Base-by-base conservation (phyloP, 306 rosid species). In the Alnus rubra region DNA sequence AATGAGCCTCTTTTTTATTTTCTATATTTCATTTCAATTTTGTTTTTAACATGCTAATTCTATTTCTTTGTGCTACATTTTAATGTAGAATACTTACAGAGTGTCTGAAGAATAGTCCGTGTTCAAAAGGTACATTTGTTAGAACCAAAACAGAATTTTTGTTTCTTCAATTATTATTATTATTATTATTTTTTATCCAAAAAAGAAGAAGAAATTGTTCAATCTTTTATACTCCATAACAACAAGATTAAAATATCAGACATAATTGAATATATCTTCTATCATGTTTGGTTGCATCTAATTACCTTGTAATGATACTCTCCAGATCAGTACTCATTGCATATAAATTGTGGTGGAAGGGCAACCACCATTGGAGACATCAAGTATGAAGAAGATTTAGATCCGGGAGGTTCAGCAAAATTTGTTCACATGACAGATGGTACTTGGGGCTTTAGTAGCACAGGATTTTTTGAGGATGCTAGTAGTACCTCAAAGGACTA, bases 391-490 rank as follows among this genome's bases (percentile, higher is more conserved):
- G 89, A 84, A 76, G 92, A 91, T 83, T 86, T 84, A 50, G 78
- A 85, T 45, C 13, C 62, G 12, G 90, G 92, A 30, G 88, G 90
- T 33, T 77, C 85, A 37, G 87, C 96, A 80, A 83, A 78, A 31
- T 79, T 69, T 79, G 82, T 73, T 77, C 74, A 31, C 56, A 81
- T 82, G 44, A 0, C 9, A 0, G 50, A 12, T 45, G 78, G 65
- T 7, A 58, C 63, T 30, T 88, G 92, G 95, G 95, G 95, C 7
- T 80, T 88, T 63, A 90, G 95, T 83, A 87, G 88, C 80, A 88
- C 91, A 8, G 95, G 95, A 44, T 88, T 88, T 77, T 90, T 84
- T 51, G 54, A 75, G 86, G 90, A 82, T 84, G 80, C 72, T 15
- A 37, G 74, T 49, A 84, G 55, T 49, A 11, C 56, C 84, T 31